These are phyloP conservation scores for Aspergillus asperescens DNA, from an alignment of 495 filamentous ascomycete species.

Conservation along the genomic window DNA sequence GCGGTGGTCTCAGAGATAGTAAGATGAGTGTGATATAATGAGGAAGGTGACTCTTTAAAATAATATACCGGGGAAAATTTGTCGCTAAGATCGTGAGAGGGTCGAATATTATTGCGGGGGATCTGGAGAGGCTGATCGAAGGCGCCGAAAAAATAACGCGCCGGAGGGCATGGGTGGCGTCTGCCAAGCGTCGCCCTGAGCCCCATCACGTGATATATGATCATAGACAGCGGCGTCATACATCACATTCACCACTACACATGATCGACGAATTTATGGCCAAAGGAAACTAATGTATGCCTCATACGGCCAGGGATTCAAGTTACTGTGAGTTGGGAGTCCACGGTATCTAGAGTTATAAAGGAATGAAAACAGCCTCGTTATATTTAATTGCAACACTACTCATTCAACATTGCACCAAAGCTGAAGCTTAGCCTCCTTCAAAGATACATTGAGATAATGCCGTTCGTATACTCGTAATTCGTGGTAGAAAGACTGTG, in stretches of 20 bases:
- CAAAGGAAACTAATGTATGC: too few relatives aligned
- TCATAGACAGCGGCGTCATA: background rate
- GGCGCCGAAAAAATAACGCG: slow-evolving; percentile 19
- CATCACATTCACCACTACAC: background rate
- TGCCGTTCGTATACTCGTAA: too few relatives aligned
- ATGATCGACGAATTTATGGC: too few relatives aligned
- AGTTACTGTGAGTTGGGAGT: too few relatives aligned
- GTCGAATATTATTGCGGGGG: slow-evolving; percentile 19
- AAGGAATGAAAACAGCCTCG: too few relatives aligned
- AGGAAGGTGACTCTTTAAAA: background rate
- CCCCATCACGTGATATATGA: slow-evolving; percentile 21
- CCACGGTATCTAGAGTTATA: too few relatives aligned
- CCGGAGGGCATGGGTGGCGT: slow-evolving; percentile 10
- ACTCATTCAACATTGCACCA: too few relatives aligned
- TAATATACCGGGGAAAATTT: background rate
- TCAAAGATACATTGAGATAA: too few relatives aligned
- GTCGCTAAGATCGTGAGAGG: slow-evolving; percentile 2
- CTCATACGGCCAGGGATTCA: too few relatives aligned
- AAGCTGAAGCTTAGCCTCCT: too few relatives aligned
- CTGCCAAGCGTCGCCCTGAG: slow-evolving; percentile 24
- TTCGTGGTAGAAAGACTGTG: too few relatives aligned
- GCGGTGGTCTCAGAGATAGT: background rate
- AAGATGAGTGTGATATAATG: background rate
- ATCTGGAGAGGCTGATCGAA: slow-evolving; percentile 20
- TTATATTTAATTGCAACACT: background rate